Evolutionary conservation across 2,329 filamentous ascomycete species (phyloP), one percentile per base, ranked within the genome.

Genomic region (Penicillium sclerotigenum): DNA sequence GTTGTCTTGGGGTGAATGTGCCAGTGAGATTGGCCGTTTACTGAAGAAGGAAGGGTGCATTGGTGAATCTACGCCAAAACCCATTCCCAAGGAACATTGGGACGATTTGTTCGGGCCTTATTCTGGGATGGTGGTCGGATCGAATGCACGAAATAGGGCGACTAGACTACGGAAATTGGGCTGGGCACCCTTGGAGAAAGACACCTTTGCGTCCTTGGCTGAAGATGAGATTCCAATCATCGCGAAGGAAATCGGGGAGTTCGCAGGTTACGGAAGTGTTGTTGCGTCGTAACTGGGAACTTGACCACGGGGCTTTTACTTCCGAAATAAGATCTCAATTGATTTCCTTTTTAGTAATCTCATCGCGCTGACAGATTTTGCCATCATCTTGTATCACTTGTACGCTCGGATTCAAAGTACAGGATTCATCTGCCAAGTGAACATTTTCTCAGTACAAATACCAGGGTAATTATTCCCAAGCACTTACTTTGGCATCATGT

Each of bases 151-250:
- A 4, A 49, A 49, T 34, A 26, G 40, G 26, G 55, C 55, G 2
- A 57, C 3, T 45, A 18, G 46, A 18, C 28, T 57, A 14, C 51
- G 56, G 11, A 46, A 58, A 26, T 33, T 58, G 37, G 47, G 56
- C 0, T 58, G 56, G 52, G 42, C 24, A 20, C 56, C 56, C 4
- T 18, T 37, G 56, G 47, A 56, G 37, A 58, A 52, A 20, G 40
- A 36, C 4, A 48, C 52, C 1, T 31, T 58, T 20, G 24, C 41
- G 1, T 56, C 52, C 3, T 18, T 58, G 37, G 42, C 13, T 6
- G 56, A 56, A 28, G 47, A 52, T 36, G 52, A 56, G 18, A 52
- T 56, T 36, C 47, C 47, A 9, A 31, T 52, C 3, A 56, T 58
- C 22, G 24, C 47, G 33, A 31, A 45, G n/a, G 56, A 58, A 5